phyloP scores from a whole-genome alignment of 2,329 filamentous ascomycete species.

The Huntiella abstrusa region DNA sequence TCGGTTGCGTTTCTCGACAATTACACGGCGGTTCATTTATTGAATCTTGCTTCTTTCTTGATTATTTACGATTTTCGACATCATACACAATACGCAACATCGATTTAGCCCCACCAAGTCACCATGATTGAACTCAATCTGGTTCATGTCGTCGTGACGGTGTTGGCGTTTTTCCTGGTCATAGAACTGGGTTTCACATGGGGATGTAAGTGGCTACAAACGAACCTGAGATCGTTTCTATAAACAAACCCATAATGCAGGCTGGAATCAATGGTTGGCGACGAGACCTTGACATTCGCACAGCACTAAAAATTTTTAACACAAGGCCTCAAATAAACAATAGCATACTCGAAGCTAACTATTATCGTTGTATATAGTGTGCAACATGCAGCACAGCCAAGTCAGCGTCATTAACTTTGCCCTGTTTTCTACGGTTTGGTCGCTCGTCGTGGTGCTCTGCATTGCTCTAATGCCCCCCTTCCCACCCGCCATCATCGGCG shows the following conservation, averaged over 20 bases:
- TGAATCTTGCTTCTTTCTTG: no score
- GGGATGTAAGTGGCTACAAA: conserved; percentile 36
- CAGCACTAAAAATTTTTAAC: no score
- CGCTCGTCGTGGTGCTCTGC: conserved; percentile 46
- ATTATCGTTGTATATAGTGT: conserved; percentile 25
- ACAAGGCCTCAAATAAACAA: background rate
- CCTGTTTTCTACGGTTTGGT: conserved; percentile 64
- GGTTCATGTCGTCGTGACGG: conserved; percentile 5
- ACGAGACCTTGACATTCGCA: no score
- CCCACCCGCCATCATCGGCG: conserved; percentile 41
- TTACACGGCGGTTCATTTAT: no score
- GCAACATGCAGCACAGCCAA: conserved; percentile 22
- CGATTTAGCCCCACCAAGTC: no score
- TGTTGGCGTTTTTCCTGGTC: conserved; percentile 19
- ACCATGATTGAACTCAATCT: conserved; percentile 3
- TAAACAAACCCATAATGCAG: no score
- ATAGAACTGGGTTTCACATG: conserved; percentile 58
- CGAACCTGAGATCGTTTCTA: no score
- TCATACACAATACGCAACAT: no score
- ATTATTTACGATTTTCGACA: no score
- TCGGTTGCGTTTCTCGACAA: no score
- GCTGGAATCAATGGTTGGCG: no score
- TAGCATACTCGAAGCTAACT: background rate
- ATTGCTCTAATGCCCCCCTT: conserved; percentile 48
- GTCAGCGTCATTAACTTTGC: conserved; percentile 47